phyloP scores from a whole-genome alignment of 257 asterid genomes.

The Nicotiana noctiflora region DNA sequence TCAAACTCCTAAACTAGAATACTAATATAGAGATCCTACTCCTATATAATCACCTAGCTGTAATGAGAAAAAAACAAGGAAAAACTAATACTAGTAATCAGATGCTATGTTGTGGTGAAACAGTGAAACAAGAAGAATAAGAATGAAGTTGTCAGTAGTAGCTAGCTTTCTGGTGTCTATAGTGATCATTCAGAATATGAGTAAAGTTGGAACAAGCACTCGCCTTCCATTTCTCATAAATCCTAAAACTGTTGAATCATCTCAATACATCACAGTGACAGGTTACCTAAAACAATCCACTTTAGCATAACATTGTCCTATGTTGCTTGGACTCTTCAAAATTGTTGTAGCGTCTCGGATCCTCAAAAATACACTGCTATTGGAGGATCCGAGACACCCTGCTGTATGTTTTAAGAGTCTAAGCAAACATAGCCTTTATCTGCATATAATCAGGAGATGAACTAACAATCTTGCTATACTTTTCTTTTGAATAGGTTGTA shows the following conservation, averaged over 20 bases:
- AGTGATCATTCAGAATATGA: constrained; percentile 3
- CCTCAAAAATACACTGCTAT: too few relatives aligned
- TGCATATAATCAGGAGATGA: neutral
- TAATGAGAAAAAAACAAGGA: neutral
- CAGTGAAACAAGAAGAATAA: too few relatives aligned
- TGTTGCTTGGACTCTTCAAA: too few relatives aligned
- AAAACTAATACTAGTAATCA: neutral
- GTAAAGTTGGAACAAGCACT: constrained; percentile 8
- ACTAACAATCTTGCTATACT: neutral
- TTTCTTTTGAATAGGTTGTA: too few relatives aligned
- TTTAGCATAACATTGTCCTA: too few relatives aligned
- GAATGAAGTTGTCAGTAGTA: constrained; percentile 14
- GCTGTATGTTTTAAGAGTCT: too few relatives aligned
- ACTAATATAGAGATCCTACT: neutral
- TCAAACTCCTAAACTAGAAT: neutral
- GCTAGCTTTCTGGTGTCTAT: constrained; percentile 4
- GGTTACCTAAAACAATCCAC: constrained; percentile 9
- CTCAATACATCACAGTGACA: constrained; percentile 25
- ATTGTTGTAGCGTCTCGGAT: too few relatives aligned
- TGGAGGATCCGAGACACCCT: too few relatives aligned
- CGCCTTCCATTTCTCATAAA: constrained; percentile 10
- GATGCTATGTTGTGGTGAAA: neutral
- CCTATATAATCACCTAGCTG: neutral
- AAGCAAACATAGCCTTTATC: too few relatives aligned
- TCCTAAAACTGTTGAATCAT: constrained; percentile 11